These are phyloP conservation scores for Amanita thiersii DNA, from an alignment of 768 basidiomycete species.

Conservation along the genomic window DNA sequence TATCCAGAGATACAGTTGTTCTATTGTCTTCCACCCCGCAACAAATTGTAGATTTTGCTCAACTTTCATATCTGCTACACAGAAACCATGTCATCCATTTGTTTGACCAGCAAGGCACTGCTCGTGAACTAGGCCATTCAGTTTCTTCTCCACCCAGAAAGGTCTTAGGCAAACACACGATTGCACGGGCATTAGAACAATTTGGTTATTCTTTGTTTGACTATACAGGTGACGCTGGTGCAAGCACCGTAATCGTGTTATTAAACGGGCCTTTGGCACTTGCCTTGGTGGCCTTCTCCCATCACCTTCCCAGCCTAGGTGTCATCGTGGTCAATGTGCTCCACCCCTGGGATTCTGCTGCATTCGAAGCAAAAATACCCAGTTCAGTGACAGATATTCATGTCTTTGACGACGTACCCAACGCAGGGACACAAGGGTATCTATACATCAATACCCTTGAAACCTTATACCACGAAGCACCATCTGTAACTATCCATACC, in stretches of 20 bases:
- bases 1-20: conserved; percentile 62
- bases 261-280: conserved; percentile 75
- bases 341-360: conserved; percentile 70
- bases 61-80: conserved; percentile 64
- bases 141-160: conserved; percentile 30
- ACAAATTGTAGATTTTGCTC: conserved; percentile 71
- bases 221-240: conserved; percentile 58
- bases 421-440: conserved; percentile 48
- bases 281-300: conserved; percentile 43
- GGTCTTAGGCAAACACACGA: conserved; percentile 18
- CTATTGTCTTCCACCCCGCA: conserved; percentile 80
- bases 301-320: conserved; percentile 42
- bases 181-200: conserved; percentile 42
- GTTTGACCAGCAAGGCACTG: conserved; percentile 79
- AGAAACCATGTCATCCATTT: conserved; percentile 75
- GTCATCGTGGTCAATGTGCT: conserved; percentile 71
- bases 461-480: conserved; percentile 34
- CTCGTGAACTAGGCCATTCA: conserved; percentile 66
- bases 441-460: conserved; percentile 71
- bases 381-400: conserved; percentile 48
- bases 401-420: conserved; percentile 75
- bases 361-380: conserved; percentile 56
- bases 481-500: conserved; percentile 35
- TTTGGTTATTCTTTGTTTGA: conserved; percentile 73
- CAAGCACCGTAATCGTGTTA: conserved; percentile 59